Conservation (phyloP, 2,329 filamentous ascomycete genomes). For the Penicillium verrucosum region DNA sequence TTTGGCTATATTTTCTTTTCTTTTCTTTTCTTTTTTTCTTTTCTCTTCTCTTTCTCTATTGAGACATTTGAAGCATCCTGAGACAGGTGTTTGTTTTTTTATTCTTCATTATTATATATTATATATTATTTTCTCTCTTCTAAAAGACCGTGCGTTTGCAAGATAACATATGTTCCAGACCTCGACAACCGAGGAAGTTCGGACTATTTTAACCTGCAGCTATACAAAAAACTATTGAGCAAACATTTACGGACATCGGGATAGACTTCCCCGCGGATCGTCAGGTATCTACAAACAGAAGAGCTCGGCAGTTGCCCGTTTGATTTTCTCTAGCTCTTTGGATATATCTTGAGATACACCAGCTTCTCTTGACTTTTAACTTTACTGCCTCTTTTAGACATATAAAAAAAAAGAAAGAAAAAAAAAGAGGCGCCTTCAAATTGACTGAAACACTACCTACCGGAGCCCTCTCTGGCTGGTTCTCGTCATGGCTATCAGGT, state of each 20-base stretch:
- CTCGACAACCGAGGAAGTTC: constrained; percentile 12
- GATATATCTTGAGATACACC: not conserved
- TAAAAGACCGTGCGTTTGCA: constrained; percentile 12
- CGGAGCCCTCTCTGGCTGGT: constrained; percentile 14
- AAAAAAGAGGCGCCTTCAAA: constrained; percentile 8
- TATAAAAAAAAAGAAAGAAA: not conserved
- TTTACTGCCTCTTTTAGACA: not conserved
- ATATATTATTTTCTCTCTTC: not conserved
- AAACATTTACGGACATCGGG: constrained; percentile 30
- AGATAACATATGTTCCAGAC: constrained; percentile 12
- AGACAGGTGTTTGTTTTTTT: constrained; percentile 10
- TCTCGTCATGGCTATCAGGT: constrained; percentile 30
- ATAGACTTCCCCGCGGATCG: constrained; percentile 17
- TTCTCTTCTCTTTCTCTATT: constrained; percentile 6
- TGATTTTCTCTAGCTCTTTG: constrained; percentile 3
- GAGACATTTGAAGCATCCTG: constrained; percentile 7
- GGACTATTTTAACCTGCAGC: constrained; percentile 22
- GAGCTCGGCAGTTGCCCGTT: constrained; percentile 26
- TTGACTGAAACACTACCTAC: constrained; percentile 23
- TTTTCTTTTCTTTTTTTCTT: not conserved
- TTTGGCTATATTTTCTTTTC: not conserved
- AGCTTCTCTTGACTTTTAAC: not conserved
- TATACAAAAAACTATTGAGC: constrained; percentile 19
- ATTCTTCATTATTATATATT: not conserved
- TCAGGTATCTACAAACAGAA: constrained; percentile 33